Evolutionary conservation across 768 basidiomycete genomes (phyloP).

Genomic region (Agrocybe chaxingu): DNA sequence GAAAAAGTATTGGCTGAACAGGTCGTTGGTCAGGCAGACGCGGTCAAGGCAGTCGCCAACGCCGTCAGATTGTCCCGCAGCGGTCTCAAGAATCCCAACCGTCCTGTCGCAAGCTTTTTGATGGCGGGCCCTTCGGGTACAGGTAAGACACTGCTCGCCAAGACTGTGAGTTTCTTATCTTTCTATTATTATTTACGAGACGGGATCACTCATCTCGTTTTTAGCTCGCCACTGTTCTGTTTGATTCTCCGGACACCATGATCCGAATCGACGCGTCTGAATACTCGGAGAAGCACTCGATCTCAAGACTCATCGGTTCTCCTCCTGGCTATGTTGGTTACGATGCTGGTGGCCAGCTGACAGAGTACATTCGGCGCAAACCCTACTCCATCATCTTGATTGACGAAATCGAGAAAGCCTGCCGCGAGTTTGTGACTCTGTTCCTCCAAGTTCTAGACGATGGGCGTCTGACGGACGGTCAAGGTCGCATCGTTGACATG

Average conservation of each 20-base stretch:
- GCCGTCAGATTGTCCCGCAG: constrained; percentile 91
- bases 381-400: constrained; percentile 86
- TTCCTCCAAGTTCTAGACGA: constrained; percentile 86
- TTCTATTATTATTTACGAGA: not conserved
- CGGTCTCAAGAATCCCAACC: constrained; percentile 83
- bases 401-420: constrained; percentile 91
- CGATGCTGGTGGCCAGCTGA: constrained; percentile 86
- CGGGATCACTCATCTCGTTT: constrained; percentile 8
- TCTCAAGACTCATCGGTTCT: constrained; percentile 49
- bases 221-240: constrained; percentile 83
- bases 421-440: constrained; percentile 54
- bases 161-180: constrained; percentile 58
- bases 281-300: constrained; percentile 75
- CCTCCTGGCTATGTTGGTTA: constrained; percentile 92
- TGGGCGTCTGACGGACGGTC: constrained; percentile 87
- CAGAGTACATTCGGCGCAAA: constrained; percentile 89
- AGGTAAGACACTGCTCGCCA: constrained; percentile 86
- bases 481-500: constrained; percentile 87
- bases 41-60: constrained; percentile 89
- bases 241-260: constrained; percentile 90
- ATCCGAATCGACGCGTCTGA: constrained; percentile 92
- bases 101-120: constrained; percentile 91
- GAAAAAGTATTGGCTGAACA: constrained; percentile 75
- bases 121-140: constrained; percentile 92
- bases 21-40: constrained; percentile 89